Percentiles rank a stretch among this genome's conserved stretches.
Evolutionary conservation across 306 rosid genomes (phyloP).

Genomic region (Sicyos edulis): DNA sequence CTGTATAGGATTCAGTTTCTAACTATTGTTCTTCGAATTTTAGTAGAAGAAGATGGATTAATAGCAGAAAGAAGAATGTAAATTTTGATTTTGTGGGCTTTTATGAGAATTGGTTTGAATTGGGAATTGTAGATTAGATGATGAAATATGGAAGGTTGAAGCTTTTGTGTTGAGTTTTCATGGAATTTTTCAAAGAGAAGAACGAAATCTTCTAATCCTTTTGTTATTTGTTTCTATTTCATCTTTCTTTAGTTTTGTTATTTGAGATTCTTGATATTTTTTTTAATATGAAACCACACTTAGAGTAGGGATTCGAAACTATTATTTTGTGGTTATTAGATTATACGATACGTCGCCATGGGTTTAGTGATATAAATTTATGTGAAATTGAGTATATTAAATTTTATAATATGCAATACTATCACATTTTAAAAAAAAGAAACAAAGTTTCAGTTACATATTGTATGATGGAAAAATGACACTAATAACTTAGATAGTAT

Average conservation of each 20-base stretch:
- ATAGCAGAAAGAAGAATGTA: conserved; percentile 25
- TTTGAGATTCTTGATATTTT: neutral
- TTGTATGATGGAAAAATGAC: no score
- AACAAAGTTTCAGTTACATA: no score
- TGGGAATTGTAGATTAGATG: conserved; percentile 37
- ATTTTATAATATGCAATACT: no score
- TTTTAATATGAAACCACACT: no score
- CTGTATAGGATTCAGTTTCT: conserved; percentile 78
- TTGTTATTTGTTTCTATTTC: neutral
- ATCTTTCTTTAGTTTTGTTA: neutral
- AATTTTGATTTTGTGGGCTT: conserved; percentile 34
- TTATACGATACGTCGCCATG: no score
- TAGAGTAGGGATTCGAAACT: no score
- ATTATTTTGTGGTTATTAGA: no score
- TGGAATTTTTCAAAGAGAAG: conserved; percentile 19
- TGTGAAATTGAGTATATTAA: no score
- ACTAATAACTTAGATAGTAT: no score
- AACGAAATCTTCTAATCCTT: neutral
- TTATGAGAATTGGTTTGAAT: conserved; percentile 34
- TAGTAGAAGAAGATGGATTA: conserved; percentile 73
- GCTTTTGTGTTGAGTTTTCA: conserved; percentile 27
- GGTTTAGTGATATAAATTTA: no score
- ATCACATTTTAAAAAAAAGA: no score
- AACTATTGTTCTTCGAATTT: conserved; percentile 66
- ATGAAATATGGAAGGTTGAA: no score